Evolutionary conservation across 2,329 filamentous ascomycete species (phyloP).

Genomic region (Penicillium expansum): DNA sequence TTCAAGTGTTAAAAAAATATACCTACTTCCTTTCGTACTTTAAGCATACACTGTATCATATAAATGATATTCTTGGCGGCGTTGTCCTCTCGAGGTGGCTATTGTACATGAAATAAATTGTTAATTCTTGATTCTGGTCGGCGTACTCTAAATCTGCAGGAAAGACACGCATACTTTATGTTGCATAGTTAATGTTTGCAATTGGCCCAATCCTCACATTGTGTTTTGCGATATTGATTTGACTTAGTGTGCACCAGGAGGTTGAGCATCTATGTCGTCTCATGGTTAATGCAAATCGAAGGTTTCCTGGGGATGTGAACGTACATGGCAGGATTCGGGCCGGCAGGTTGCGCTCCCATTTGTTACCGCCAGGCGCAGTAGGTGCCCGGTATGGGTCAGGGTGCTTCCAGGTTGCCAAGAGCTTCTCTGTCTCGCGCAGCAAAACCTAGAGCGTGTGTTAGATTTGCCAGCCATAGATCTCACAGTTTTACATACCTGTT

Average conservation of each 20-base stretch:
- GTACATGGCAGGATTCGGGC: constrained; percentile 76
- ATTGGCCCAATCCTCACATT: neutral
- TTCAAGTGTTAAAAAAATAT: constrained; percentile 6
- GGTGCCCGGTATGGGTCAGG: constrained; percentile 89
- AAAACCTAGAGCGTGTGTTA: constrained; percentile 59
- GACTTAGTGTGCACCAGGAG: constrained; percentile 25
- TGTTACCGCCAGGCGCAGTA: constrained; percentile 91
- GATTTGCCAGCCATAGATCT: neutral
- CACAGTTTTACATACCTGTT: constrained; percentile 60
- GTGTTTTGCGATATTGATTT: neutral
- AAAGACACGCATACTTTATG: neutral
- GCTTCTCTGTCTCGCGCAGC: constrained; percentile 79
- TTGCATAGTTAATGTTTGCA: neutral
- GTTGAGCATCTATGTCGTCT: constrained; percentile 22
- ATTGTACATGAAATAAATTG: neutral
- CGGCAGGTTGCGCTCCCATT: constrained; percentile 92
- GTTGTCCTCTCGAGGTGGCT: neutral
- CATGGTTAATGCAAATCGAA: constrained; percentile 3
- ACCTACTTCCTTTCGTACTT: neutral
- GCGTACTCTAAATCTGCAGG: neutral
- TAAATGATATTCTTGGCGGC: neutral
- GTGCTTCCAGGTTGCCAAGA: constrained; percentile 94
- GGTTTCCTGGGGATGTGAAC: constrained; percentile 37
- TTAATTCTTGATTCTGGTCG: neutral
- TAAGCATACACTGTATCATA: neutral